A percentile compares a stretch with the other conserved stretches of the same genome.
Evolutionary conservation across 441 rosid species (phyloP).

Genomic region (Metrosideros polymorpha): DNA sequence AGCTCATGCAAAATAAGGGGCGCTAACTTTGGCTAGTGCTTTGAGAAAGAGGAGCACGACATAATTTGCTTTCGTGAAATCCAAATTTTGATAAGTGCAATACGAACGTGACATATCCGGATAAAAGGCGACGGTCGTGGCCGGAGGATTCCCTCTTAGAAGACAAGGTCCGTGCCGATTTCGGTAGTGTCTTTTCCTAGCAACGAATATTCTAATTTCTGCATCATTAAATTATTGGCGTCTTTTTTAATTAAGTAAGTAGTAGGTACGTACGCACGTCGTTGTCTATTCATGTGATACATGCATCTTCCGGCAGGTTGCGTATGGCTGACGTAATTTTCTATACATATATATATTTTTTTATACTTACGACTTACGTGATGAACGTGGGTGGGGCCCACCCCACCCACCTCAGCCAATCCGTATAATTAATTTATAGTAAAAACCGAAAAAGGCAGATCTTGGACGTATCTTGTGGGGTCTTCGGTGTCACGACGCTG

Average conservation of each 20-base stretch:
- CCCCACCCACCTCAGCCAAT: no score
- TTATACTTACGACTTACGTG: no score
- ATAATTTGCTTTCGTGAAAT: rapidly evolving
- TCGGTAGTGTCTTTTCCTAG: not conserved
- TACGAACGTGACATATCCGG: no score
- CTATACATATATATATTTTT: no score
- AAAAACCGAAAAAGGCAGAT: not conserved
- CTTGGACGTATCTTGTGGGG: not conserved
- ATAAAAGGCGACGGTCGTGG: not conserved
- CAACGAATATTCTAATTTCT: not conserved
- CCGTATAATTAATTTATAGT: not conserved
- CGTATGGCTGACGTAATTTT: no score
- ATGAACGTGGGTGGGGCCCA: no score
- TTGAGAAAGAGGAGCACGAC: not conserved
- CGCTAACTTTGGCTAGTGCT: not conserved
- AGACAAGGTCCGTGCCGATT: not conserved
- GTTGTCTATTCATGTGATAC: no score
- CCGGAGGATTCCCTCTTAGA: not conserved
- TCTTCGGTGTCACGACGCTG: not conserved
- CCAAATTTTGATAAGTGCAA: no score
- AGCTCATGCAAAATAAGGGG: no score
- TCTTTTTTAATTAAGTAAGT: not conserved
- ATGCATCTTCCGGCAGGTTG: no score
- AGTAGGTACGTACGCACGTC: no score
- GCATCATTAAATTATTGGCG: not conserved